These are phyloP conservation scores for Leccinellum luteum DNA, from an alignment of 768 basidiomycete species.

Conservation along the genomic window DNA sequence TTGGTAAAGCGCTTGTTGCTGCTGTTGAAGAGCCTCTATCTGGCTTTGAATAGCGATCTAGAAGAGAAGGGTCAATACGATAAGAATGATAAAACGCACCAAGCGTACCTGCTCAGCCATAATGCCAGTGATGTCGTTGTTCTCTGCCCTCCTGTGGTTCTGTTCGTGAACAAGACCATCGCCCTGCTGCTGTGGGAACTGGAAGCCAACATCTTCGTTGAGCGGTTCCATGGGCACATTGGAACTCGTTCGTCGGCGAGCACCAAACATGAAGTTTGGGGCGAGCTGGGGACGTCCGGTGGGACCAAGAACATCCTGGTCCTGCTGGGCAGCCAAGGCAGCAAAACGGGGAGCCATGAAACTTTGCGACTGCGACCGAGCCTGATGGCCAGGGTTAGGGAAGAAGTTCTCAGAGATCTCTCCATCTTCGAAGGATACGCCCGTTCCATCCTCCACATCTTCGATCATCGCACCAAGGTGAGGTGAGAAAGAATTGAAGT, in stretches of 20 bases:
- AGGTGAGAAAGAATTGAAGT: slow-evolving; percentile 72
- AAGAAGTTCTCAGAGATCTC: slow-evolving; percentile 66
- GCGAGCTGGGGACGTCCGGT: slow-evolving; percentile 86
- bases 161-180: slow-evolving; percentile 31
- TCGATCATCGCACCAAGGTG: slow-evolving; percentile 84
- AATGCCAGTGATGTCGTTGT: slow-evolving; percentile 79
- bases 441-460: slow-evolving; percentile 64
- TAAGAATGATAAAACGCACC: not conserved
- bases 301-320: slow-evolving; percentile 60
- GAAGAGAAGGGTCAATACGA: slow-evolving; percentile 7
- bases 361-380: slow-evolving; percentile 75
- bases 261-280: slow-evolving; percentile 90
- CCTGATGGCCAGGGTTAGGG: slow-evolving; percentile 53
- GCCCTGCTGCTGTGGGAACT: slow-evolving; percentile 70
- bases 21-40: slow-evolving; percentile 86
- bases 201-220: slow-evolving; percentile 77
- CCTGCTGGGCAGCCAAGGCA: slow-evolving; percentile 71
- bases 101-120: slow-evolving; percentile 89
- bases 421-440: slow-evolving; percentile 64
- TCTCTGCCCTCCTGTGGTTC: slow-evolving; percentile 56
- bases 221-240: slow-evolving; percentile 61
- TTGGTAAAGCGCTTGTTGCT: slow-evolving; percentile 87
- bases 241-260: slow-evolving; percentile 50
- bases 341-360: slow-evolving; percentile 90
- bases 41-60: slow-evolving; percentile 89